Conservation (phyloP, 495 filamentous ascomycete species). For the Thermothielavioides terrestris region DNA sequence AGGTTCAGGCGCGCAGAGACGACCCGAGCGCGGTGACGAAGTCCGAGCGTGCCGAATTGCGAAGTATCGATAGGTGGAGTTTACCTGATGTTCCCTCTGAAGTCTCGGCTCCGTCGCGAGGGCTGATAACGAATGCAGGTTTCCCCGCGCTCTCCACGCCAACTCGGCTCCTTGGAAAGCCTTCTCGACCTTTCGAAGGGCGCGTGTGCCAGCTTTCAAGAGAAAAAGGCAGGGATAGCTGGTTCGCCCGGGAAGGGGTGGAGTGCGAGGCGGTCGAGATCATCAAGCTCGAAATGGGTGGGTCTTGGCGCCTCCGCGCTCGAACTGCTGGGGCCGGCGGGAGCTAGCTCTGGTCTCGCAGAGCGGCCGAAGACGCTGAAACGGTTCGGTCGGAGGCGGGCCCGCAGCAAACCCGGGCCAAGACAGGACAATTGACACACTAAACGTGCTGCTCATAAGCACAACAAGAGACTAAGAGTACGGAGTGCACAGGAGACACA, state of each 20-base stretch:
- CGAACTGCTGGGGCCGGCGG: conserved; percentile 12
- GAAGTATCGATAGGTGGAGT: conserved; percentile 1
- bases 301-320: conserved; percentile 22
- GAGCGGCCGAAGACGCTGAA: conserved; percentile 21
- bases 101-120: no score
- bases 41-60: not conserved
- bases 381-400: conserved; percentile 16
- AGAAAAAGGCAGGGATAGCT: conserved; percentile 12
- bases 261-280: conserved; percentile 11
- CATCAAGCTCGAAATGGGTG: conserved; percentile 14
- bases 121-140: no score
- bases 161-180: conserved; percentile 7
- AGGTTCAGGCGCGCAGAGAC: not conserved
- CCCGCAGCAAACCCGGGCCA: conserved; percentile 7
- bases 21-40: not conserved
- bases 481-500: not conserved
- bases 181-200: conserved; percentile 9
- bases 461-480: not conserved
- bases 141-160: not conserved
- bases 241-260: conserved; percentile 1
- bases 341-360: conserved; percentile 24
- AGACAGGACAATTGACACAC: not conserved
- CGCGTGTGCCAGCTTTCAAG: conserved; percentile 7
- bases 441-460: not conserved
- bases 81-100: no score